These are phyloP conservation scores for Elongisporangium senticosum DNA, from an alignment of 352 stramenopile genomes.

Conservation along the genomic window DNA sequence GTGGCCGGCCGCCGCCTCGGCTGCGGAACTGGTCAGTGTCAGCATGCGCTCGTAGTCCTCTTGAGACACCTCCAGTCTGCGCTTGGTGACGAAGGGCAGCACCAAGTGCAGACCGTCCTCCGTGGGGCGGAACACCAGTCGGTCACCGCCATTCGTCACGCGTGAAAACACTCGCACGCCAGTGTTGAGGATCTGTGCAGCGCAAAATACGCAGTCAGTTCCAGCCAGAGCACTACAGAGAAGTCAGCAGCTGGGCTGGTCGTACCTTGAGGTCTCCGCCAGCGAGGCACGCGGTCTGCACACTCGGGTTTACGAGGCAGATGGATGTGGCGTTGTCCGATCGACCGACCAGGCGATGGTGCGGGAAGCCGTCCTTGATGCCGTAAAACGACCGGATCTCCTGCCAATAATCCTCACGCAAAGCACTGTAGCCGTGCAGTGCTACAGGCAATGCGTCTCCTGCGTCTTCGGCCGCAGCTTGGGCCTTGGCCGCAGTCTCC, in stretches of 20 bases:
- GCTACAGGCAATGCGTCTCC: constrained; percentile 8
- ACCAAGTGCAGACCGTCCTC: constrained; percentile 75
- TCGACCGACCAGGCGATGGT: constrained; percentile 57
- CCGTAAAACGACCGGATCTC: constrained; percentile 64
- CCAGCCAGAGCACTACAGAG: background rate
- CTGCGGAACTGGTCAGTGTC: background rate
- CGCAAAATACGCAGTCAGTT: background rate
- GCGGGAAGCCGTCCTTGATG: constrained; percentile 45
- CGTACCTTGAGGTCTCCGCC: constrained; percentile 43
- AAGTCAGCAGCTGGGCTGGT: background rate
- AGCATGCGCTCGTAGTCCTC: constrained; percentile 15
- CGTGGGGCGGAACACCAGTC: constrained; percentile 64
- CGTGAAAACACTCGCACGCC: constrained; percentile 86
- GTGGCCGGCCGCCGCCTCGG: constrained; percentile 1
- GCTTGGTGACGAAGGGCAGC: constrained; percentile 80
- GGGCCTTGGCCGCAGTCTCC: constrained; percentile 3
- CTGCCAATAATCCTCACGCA: constrained; percentile 46
- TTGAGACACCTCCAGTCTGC: constrained; percentile 24
- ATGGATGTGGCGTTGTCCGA: constrained; percentile 63
- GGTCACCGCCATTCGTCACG: constrained; percentile 28
- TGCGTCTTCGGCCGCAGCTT: constrained; percentile 10
- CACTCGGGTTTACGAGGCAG: constrained; percentile 49
- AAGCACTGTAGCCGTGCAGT: constrained; percentile 44
- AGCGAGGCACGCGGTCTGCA: constrained; percentile 47
- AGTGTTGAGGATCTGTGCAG: constrained; percentile 74